Base-by-base conservation (phyloP, 306 rosid genomes). In the Erythrophleum fordii region DNA sequence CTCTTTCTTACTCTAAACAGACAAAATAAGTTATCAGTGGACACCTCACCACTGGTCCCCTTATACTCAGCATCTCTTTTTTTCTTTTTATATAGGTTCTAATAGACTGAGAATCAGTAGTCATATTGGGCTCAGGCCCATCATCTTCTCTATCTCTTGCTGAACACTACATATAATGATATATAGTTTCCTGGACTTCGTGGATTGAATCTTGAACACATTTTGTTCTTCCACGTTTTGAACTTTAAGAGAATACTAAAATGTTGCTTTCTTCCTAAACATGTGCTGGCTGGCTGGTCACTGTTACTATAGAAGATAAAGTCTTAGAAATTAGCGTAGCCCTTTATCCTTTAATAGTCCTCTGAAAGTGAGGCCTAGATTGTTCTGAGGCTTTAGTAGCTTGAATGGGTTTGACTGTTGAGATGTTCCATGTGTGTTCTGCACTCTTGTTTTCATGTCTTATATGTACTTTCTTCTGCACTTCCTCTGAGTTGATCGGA, bases 301-400 rank as follows among this genome's bases (percentile, higher is more conserved):
- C 48, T 49, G 2, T 29, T 49, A 72, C 76, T n/a, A 28, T 18
- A 11, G 18, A 49, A 72, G 76, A 69, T 44, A 56, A 72, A 11
- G 48, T 72, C 23, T 31, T 28, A 48, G 60, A 35, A 29, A 72
- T 69, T 75, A 70, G 48, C 48, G 26, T 51, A 44, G 73, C 9
- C 46, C 49, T 55, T 10, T 35, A 79, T 75, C 28, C 22, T 61
- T 12, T 48, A 46, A 74, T 44, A 72, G 58, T 70, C 31, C 26
- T 61, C 34, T 46, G 64, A 73, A 75, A 73, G 69, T 28, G 85
- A 68, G 35, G 48, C 69, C 61, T 65, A n/a, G 45, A 82, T 44
- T 81, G n/a, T 72, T 77, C 26, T 25, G 58, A 12, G 42, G 65
- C 28, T 72, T 80, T 44, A 6, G 28, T 76, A 76, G 48, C 39